Conservation (phyloP, 176 grass and related monocot genomes). For the Paspalum notatum region DNA sequence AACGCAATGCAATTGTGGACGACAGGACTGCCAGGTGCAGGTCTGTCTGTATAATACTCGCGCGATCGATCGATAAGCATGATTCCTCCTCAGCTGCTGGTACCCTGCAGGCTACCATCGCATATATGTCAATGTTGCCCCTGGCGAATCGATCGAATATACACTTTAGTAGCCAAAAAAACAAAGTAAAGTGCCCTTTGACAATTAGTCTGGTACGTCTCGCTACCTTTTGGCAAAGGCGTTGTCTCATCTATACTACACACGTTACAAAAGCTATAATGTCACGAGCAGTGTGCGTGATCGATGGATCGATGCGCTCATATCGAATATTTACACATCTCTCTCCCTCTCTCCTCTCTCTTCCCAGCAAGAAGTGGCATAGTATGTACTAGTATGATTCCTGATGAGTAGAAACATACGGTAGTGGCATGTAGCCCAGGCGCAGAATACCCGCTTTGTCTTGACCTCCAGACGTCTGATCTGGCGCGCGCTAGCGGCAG, state of each 20-base stretch:
- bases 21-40: not conserved
- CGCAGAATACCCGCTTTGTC: constrained; percentile 29
- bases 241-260: constrained; percentile 38
- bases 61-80: no score
- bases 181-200: constrained; percentile 7
- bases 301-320: not conserved
- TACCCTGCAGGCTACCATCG: no score
- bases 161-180: constrained; percentile 11
- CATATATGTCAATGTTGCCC: no score
- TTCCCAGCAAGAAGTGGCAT: not conserved
- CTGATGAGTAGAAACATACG: constrained; percentile 51
- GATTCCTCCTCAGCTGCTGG: no score
- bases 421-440: constrained; percentile 25
- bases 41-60: not conserved
- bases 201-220: not conserved
- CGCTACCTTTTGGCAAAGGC: constrained; percentile 18
- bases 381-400: constrained; percentile 13
- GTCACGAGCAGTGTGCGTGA: constrained; percentile 34
- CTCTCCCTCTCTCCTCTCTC: not conserved
- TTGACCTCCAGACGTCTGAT: not conserved
- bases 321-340: not conserved
- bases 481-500: not conserved
- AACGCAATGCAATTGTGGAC: not conserved
- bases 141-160: not conserved
- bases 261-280: constrained; percentile 28